Conservation (phyloP, 2,329 filamentous ascomycete genomes). For the Colletotrichum costaricense region DNA sequence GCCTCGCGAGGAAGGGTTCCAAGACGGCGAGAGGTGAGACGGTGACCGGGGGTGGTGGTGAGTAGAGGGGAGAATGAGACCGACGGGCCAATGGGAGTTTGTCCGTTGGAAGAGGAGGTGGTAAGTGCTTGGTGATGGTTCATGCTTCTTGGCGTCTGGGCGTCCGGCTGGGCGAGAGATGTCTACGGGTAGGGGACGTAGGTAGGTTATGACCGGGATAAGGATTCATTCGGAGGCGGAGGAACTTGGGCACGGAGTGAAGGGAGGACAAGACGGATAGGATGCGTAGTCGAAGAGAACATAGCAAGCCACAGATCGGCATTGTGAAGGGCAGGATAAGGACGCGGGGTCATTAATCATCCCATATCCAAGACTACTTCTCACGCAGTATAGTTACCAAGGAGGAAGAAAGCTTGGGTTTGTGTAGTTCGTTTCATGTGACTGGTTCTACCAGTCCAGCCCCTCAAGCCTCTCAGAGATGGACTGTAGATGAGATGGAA, state of each 20-base stretch:
- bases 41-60: too few relatives aligned
- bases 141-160: not conserved
- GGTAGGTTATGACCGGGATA: not conserved
- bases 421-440: not conserved
- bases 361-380: slow-evolving; percentile 1
- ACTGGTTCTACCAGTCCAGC: not conserved
- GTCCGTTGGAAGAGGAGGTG: not conserved
- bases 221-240: not conserved
- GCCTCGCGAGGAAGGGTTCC: not conserved
- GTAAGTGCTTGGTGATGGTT: not conserved
- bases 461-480: not conserved
- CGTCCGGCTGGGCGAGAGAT: not conserved
- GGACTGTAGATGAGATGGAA: not conserved
- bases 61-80: not conserved
- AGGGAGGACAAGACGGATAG: not conserved
- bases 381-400: not conserved
- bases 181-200: too few relatives aligned
- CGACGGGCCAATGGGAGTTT: not conserved
- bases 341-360: slow-evolving; percentile 5
- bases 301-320: not conserved
- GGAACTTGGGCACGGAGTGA: not conserved
- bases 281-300: not conserved
- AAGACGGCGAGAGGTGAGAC: not conserved
- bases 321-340: not conserved
- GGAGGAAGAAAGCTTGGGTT: not conserved